Base-by-base conservation (phyloP, 2,329 filamentous ascomycete genomes). In the Stagonosporopsis chrysanthemi region DNA sequence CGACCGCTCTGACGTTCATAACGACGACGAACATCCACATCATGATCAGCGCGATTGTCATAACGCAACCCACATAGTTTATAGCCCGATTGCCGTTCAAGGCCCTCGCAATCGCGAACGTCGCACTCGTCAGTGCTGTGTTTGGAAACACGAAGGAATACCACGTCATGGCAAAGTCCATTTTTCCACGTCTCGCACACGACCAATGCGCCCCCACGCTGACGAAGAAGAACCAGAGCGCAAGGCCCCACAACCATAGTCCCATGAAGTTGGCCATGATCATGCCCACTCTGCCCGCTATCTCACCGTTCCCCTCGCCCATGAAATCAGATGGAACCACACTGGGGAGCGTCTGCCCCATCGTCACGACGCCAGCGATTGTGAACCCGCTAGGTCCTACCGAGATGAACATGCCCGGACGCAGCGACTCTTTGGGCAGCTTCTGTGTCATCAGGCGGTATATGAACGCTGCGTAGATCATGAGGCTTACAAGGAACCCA, bases 371-470 rank as follows among this genome's bases (percentile, higher is more conserved):
- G 0, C 83, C 87, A 0, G 85, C 80, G 17, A 86, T 85, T 0
- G 87, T 90, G 71, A 90, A 90, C 2, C 86, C 90, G 46, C 85
- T 87, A 0, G 91, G 91, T 31, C 91, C 91, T 26, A 95, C 90
- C 1, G 86, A 89, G 59, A 95, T 91, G 72, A 95, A 95, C 87
- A 96, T 92, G 67, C 89, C 91, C 0, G 91, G 91, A 11, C 91
- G 85, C 19, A 91, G 83, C 39, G 84, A 87, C 69, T 94, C 91
- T 52, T 85, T 83, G 0, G 91, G 91, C 0, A 96, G 81, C 68
- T 95, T 95, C 69, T 94, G 90, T 0, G 91, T 94, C 91, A 95
- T 95, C 26, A 96, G 82, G 28, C 91, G 86, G 72, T 95, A 95
- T 46, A 96, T 85, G 71, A 93, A 95, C 46, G 91, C 90, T 1